Evolutionary conservation across 2,329 filamentous ascomycete genomes (phyloP).

Genomic region (Neonectria neomacrospora): DNA sequence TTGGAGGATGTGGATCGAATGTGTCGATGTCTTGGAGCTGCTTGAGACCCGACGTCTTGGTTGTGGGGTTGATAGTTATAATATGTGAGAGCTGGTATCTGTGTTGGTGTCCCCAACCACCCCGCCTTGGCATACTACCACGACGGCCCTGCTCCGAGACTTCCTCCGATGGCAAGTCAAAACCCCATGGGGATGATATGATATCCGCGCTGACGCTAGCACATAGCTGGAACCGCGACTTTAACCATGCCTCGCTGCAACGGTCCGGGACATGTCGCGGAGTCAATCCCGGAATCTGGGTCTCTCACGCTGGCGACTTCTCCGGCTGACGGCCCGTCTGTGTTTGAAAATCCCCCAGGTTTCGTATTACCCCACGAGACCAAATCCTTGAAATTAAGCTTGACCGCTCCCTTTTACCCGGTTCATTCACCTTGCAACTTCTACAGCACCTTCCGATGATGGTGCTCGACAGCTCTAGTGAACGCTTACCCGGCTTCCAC

Average conservation of each 20-base stretch:
- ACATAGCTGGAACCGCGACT: neutral
- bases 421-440: neutral
- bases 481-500: neutral
- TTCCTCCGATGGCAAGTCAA: slow-evolving; percentile 4
- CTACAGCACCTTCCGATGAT: neutral
- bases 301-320: neutral
- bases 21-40: neutral
- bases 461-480: neutral
- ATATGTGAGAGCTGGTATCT: neutral
- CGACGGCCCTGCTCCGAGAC: neutral
- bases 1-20: neutral
- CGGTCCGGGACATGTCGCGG: neutral
- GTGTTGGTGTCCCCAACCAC: neutral
- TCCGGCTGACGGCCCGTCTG: neutral
- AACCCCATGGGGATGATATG: neutral
- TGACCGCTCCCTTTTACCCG: neutral
- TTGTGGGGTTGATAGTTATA: neutral
- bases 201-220: neutral
- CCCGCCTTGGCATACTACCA: neutral
- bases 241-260: too few relatives aligned
- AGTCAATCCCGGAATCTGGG: neutral
- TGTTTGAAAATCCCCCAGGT: neutral
- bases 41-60: neutral
- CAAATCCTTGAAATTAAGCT: too few relatives aligned
- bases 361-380: too few relatives aligned